A percentile compares a stretch with the other conserved stretches of the same genome.
Conservation (phyloP, 2,329 filamentous ascomycete species). For the Colletotrichum graminicola region DNA sequence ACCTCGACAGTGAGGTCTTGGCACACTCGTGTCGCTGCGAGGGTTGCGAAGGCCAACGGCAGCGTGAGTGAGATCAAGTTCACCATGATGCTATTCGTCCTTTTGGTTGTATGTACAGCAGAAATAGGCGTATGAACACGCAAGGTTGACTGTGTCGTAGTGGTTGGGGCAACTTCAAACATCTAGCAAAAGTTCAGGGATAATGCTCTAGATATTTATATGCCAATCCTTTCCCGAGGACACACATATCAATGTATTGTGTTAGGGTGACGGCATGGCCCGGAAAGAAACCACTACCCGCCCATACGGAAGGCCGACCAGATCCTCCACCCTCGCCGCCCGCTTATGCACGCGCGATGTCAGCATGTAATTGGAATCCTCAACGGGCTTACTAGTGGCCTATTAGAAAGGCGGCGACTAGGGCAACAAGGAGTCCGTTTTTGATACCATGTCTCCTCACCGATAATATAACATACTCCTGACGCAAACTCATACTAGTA, state of each 20-base stretch:
- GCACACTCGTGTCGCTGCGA: slow-evolving; percentile 54
- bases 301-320: background rate
- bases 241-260: background rate
- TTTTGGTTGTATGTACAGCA: background rate
- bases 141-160: background rate
- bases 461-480: too few relatives aligned
- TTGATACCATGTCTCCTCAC: too few relatives aligned
- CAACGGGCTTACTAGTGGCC: background rate
- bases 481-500: too few relatives aligned
- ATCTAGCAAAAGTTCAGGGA: background rate
- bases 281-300: background rate
- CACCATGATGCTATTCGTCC: slow-evolving; percentile 44
- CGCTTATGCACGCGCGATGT: slow-evolving; percentile 4
- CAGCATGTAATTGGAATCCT: slow-evolving; percentile 7
- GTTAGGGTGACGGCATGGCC: background rate
- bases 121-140: background rate
- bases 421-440: background rate
- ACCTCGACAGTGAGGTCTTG: slow-evolving; percentile 68
- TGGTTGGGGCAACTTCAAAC: background rate
- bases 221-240: too few relatives aligned
- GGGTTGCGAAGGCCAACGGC: slow-evolving; percentile 46
- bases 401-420: background rate
- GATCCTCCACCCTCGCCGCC: background rate
- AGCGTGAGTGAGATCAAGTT: slow-evolving; percentile 31
- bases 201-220: background rate